These are phyloP conservation scores for Syzygium oleosum DNA, from an alignment of 345 rosid genomes.

Conservation along the genomic window DNA sequence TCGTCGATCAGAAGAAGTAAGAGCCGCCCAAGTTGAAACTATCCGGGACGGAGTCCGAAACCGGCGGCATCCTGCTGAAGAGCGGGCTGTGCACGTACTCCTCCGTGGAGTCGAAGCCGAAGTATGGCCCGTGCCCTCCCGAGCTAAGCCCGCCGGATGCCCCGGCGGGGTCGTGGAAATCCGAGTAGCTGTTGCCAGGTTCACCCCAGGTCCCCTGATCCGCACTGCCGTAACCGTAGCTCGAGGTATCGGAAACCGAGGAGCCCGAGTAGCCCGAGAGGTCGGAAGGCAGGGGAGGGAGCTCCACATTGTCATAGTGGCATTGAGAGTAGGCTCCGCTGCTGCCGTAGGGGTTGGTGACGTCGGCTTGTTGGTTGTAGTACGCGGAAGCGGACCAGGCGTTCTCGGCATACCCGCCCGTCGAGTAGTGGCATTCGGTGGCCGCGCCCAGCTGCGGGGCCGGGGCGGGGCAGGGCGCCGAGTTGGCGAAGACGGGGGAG, in stretches of 20 bases:
- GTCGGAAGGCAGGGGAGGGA: constrained; percentile 50
- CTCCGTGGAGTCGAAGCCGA: constrained; percentile 34
- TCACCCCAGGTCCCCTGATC: constrained; percentile 8
- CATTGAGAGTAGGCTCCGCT: constrained; percentile 10
- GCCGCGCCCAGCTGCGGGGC: constrained; percentile 1
- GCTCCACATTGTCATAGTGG: constrained; percentile 22
- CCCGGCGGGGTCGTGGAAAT: constrained; percentile 15
- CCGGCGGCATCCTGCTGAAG: constrained; percentile 83
- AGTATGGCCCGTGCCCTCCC: constrained; percentile 12
- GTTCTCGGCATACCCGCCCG: background rate
- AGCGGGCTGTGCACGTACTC: constrained; percentile 76
- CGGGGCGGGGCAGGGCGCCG: constrained; percentile 1
- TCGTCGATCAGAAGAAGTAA: constrained; percentile 12
- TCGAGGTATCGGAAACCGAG: constrained; percentile 4
- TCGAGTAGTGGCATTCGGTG: background rate
- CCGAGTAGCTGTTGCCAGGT: constrained; percentile 1
- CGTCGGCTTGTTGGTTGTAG: background rate
- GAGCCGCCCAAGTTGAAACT: constrained; percentile 46
- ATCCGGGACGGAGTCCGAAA: constrained; percentile 53
- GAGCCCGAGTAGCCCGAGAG: constrained; percentile 3
- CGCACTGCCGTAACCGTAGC: constrained; percentile 7
- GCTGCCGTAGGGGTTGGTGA: background rate
- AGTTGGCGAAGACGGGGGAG: constrained; percentile 1
- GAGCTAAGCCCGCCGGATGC: constrained; percentile 8
- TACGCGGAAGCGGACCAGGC: constrained; percentile 2